These are phyloP conservation scores for Candida orba DNA, from an alignment of 805 yeast species.

Conservation along the genomic window DNA sequence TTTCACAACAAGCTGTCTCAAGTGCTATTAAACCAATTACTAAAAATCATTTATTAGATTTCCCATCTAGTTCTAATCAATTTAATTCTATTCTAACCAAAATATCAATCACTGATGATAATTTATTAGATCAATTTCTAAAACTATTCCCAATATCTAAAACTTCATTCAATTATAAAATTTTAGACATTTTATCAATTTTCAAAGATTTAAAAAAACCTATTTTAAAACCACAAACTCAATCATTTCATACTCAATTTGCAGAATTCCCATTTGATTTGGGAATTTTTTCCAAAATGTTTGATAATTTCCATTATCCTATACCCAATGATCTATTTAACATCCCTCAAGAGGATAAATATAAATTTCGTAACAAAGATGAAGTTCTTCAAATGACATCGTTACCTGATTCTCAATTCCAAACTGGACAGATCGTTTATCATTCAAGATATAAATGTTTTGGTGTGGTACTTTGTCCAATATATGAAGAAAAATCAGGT, in stretches of 20 bases:
- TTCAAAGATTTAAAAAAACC: background rate
- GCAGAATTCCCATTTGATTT: slow-evolving; percentile 2
- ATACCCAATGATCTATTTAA: background rate
- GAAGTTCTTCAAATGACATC: background rate
- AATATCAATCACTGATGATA: background rate
- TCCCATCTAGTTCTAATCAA: background rate
- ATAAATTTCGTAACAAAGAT: background rate
- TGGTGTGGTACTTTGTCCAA: slow-evolving; percentile 3
- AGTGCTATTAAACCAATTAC: background rate
- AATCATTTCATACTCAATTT: background rate
- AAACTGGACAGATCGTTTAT: slow-evolving; percentile 1
- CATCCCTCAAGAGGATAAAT: background rate
- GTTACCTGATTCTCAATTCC: background rate
- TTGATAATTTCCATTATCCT: background rate
- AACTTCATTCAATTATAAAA: background rate
- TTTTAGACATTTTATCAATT: background rate
- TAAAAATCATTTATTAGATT: background rate
- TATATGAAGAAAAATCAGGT: slow-evolving; percentile 1
- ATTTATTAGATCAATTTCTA: background rate
- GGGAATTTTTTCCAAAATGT: background rate
- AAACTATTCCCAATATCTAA: background rate
- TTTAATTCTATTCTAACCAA: background rate
- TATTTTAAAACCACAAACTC: background rate
- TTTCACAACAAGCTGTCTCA: background rate
- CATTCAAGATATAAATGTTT: slow-evolving; percentile 1